Percentiles rank a stretch among this genome's conserved stretches.
These are phyloP conservation scores for Penicillium brevicompactum DNA, from an alignment of 2,329 filamentous ascomycete genomes.

Conservation along the genomic window DNA sequence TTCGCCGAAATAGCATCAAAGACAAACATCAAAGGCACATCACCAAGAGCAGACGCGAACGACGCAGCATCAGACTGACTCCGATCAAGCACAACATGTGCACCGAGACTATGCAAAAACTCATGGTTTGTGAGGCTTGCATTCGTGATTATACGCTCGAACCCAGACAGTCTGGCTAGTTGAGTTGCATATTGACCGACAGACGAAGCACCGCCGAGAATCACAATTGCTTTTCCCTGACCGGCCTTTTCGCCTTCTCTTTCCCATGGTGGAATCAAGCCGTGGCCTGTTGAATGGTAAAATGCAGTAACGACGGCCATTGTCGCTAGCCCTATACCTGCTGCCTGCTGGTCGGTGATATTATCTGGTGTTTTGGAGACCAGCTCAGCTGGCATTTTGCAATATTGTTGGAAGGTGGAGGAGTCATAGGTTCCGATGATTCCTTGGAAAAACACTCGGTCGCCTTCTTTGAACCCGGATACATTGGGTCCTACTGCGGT, in stretches of 20 bases:
- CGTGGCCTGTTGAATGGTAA: not conserved
- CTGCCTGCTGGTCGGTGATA: conserved; percentile 33
- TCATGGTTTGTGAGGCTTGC: conserved; percentile 31
- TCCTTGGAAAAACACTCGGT: conserved; percentile 40
- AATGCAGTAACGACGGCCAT: not conserved
- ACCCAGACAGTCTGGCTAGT: conserved; percentile 37
- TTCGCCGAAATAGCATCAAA: conserved; percentile 34
- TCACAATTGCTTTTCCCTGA: conserved; percentile 5
- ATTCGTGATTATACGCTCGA: conserved; percentile 36
- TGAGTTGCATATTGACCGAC: conserved; percentile 41
- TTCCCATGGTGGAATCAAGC: not conserved
- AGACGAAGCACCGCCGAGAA: conserved; percentile 40
- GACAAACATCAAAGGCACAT: conserved; percentile 31
- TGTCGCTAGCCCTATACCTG: conserved; percentile 25
- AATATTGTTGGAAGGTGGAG: conserved; percentile 42
- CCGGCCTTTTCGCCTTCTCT: not conserved
- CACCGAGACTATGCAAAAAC: not conserved
- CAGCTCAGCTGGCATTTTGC: conserved; percentile 36
- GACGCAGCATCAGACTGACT: not conserved
- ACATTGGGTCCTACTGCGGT: conserved; percentile 22
- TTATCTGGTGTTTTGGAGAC: conserved; percentile 34
- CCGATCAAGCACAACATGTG: not conserved
- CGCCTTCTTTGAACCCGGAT: conserved; percentile 20
- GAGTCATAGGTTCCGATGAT: conserved; percentile 33
- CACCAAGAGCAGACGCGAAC: conserved; percentile 21